Evolutionary conservation across 805 yeast species (phyloP).

Genomic region (Wickerhamomyces xylosicus): DNA sequence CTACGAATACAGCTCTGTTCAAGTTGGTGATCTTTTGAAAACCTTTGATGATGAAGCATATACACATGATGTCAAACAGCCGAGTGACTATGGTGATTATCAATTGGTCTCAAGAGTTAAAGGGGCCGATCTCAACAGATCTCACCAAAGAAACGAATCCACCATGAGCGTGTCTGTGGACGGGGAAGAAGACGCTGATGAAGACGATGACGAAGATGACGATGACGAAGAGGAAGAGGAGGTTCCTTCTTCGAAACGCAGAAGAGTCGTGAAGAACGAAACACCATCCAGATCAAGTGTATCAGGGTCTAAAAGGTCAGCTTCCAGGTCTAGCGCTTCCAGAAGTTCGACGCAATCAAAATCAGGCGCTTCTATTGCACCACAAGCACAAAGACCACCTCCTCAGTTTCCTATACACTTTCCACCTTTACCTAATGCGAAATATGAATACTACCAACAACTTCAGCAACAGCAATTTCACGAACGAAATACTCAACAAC

Average conservation of each 20-base stretch:
- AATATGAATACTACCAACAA: no score
- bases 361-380: conserved; percentile 2
- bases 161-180: conserved; percentile 10
- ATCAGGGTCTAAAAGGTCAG: conserved; percentile 1
- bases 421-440: no score
- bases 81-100: conserved; percentile 58
- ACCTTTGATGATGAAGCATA: conserved; percentile 24
- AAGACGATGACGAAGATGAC: conserved; percentile 12
- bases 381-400: conserved; percentile 1
- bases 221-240: conserved; percentile 9
- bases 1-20: conserved; percentile 74
- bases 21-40: conserved; percentile 39
- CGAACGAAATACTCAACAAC: neutral
- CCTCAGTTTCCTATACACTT: no score
- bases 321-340: neutral
- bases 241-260: conserved; percentile 5
- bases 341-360: conserved; percentile 1
- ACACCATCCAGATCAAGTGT: conserved; percentile 1
- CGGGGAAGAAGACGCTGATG: conserved; percentile 7
- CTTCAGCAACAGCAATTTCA: neutral
- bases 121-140: neutral
- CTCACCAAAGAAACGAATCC: conserved; percentile 9
- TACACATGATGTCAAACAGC: conserved; percentile 51
- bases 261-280: conserved; percentile 1
- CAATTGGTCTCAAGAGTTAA: conserved; percentile 24